Evolutionary conservation across 495 filamentous ascomycete species (phyloP).

Genomic region (Xylaria grammica): DNA sequence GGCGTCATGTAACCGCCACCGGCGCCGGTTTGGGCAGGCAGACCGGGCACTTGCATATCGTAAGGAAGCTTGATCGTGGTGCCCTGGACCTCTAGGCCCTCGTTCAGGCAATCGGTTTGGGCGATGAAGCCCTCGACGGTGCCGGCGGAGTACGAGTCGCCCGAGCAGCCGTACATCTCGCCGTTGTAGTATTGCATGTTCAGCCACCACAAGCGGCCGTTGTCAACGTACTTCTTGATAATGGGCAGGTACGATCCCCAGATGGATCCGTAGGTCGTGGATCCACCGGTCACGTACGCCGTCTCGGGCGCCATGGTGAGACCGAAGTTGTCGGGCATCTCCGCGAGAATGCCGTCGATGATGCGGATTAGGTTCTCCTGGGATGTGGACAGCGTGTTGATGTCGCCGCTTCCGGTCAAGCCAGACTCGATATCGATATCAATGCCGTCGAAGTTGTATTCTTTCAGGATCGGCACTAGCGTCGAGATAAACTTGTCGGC

Average conservation of each 20-base stretch:
- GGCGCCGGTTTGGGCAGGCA: slow-evolving; percentile 28
- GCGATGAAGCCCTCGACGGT: slow-evolving; percentile 33
- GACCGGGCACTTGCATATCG: slow-evolving; percentile 32
- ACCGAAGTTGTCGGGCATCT: slow-evolving; percentile 34
- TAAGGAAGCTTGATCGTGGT: slow-evolving; percentile 30
- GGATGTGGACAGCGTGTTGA: slow-evolving; percentile 26
- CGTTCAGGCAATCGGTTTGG: slow-evolving; percentile 33
- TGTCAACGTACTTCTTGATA: slow-evolving; percentile 36
- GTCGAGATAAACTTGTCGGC: slow-evolving; percentile 33
- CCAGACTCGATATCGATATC: slow-evolving; percentile 38
- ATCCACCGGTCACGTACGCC: slow-evolving; percentile 32
- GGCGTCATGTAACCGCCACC: slow-evolving; percentile 29
- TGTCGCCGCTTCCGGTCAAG: slow-evolving; percentile 27
- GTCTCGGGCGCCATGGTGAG: slow-evolving; percentile 35
- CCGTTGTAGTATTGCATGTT: slow-evolving; percentile 37
- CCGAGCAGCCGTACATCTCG: slow-evolving; percentile 31
- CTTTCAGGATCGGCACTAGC: slow-evolving; percentile 30
- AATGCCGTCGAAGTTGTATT: slow-evolving; percentile 34
- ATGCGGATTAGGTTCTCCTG: slow-evolving; percentile 33
- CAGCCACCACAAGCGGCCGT: slow-evolving; percentile 33
- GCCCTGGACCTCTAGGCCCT: slow-evolving; percentile 26
- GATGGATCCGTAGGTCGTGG: slow-evolving; percentile 28
- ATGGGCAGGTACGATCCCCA: slow-evolving; percentile 34
- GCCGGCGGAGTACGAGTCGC: slow-evolving; percentile 29
- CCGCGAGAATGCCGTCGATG: slow-evolving; percentile 31